Evolutionary conservation across 768 basidiomycete genomes (phyloP).

Genomic region (Suillus tomentosus): DNA sequence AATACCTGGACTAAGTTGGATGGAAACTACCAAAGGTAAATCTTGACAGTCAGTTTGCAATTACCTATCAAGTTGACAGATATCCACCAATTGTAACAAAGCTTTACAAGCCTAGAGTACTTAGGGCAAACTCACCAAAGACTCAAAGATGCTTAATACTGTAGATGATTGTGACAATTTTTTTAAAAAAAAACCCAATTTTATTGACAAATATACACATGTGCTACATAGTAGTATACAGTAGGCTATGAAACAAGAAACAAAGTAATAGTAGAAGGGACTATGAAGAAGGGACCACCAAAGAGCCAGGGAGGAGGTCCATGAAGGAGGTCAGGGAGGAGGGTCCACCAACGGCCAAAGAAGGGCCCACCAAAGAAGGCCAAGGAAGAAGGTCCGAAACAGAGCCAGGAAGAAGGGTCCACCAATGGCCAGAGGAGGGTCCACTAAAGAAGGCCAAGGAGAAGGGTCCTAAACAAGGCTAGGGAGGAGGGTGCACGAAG

Average conservation of each 20-base stretch:
- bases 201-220: neutral
- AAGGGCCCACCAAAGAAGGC: too few species aligned
- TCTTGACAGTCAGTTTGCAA: neutral
- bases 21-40: neutral
- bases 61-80: neutral
- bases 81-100: neutral
- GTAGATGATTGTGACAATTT: neutral
- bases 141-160: neutral
- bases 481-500: too few species aligned
- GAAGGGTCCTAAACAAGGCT: too few species aligned
- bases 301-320: too few species aligned
- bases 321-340: neutral
- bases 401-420: too few species aligned
- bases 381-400: too few species aligned
- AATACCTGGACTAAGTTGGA: neutral
- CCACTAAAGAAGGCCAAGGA: neutral
- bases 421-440: too few species aligned
- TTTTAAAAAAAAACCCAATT: neutral
- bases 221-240: neutral
- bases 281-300: too few species aligned
- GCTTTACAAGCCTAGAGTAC: neutral
- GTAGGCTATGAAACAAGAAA: too few species aligned
- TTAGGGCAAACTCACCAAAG: neutral
- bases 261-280: too few species aligned
- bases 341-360: too few species aligned